A percentile compares a stretch with the other conserved stretches of the same genome.
These are phyloP conservation scores for Hysterangium stoloniferum DNA, from an alignment of 768 basidiomycete species.

Conservation along the genomic window DNA sequence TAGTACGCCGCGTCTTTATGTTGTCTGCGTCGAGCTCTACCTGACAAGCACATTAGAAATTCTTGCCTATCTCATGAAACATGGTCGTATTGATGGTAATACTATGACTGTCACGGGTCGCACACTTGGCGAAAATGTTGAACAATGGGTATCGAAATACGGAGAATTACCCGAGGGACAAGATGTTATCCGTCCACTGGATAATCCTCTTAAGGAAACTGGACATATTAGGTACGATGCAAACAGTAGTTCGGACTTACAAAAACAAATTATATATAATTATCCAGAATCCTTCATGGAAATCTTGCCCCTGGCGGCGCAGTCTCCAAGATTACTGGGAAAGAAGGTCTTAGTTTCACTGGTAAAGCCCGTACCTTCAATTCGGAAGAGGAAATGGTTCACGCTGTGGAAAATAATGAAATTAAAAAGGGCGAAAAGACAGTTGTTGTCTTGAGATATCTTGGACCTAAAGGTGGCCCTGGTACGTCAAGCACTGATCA, in stretches of 20 bases:
- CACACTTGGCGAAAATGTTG: conserved; percentile 87
- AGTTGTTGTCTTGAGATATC: conserved; percentile 88
- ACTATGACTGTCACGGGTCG: conserved; percentile 87
- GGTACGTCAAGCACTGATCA: conserved; percentile 40
- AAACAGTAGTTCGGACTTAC: neutral
- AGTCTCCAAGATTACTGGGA: conserved; percentile 96
- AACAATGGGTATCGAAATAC: conserved; percentile 75
- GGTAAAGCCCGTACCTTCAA: conserved; percentile 94
- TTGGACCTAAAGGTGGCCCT: conserved; percentile 95
- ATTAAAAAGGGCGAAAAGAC: conserved; percentile 97
- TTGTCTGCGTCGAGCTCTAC: conserved; percentile 5
- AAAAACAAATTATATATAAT: conserved; percentile 6
- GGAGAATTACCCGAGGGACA: conserved; percentile 69
- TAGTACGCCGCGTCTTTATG: conserved; percentile 42
- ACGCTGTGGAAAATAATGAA: conserved; percentile 79
- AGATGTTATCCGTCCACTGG: conserved; percentile 81
- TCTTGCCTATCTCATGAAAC: conserved; percentile 75
- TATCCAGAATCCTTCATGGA: conserved; percentile 72
- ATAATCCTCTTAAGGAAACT: conserved; percentile 80
- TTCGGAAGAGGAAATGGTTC: conserved; percentile 78
- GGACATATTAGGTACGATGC: conserved; percentile 76
- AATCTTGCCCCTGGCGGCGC: conserved; percentile 92
- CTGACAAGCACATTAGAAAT: conserved; percentile 45
- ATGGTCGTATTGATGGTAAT: conserved; percentile 85
- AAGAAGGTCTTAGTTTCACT: conserved; percentile 83